phyloP scores from a whole-genome alignment of 805 yeast genomes.

The Hanseniaspora taiwanica region DNA sequence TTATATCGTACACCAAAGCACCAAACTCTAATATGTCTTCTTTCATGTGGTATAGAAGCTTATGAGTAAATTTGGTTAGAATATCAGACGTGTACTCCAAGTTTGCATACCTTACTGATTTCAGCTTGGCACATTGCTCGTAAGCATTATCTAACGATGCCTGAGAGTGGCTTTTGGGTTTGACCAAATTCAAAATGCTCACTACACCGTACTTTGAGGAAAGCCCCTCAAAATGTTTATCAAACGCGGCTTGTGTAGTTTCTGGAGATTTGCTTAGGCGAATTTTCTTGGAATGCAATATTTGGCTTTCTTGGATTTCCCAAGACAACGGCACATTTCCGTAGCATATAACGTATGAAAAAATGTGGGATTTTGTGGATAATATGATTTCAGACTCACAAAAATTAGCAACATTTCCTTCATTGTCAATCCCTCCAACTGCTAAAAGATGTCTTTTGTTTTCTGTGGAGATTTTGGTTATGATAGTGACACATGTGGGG shows the following conservation, averaged over 20 bases:
- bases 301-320: slow-evolving; percentile 64
- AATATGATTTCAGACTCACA: slow-evolving; percentile 80
- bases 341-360: slow-evolving; percentile 70
- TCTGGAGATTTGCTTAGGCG: slow-evolving; percentile 65
- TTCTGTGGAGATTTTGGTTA: slow-evolving; percentile 83
- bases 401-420: slow-evolving; percentile 83
- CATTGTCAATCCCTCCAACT: slow-evolving; percentile 80
- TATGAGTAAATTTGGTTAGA: slow-evolving; percentile 25
- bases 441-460: slow-evolving; percentile 80
- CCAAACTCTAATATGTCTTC: slow-evolving; percentile 70
- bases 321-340: slow-evolving; percentile 92
- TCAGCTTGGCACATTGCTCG: slow-evolving; percentile 33
- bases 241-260: slow-evolving; percentile 73
- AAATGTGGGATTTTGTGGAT: slow-evolving; percentile 35
- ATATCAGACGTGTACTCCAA: slow-evolving; percentile 26
- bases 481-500: slow-evolving; percentile 44
- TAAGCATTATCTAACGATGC: slow-evolving; percentile 52
- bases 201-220: slow-evolving; percentile 72
- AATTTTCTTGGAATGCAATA: slow-evolving; percentile 69
- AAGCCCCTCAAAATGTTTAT: slow-evolving; percentile 62
- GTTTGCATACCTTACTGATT: slow-evolving; percentile 24
- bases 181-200: slow-evolving; percentile 64
- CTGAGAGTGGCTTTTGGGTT: slow-evolving; percentile 54
- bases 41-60: slow-evolving; percentile 39
- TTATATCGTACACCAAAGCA: slow-evolving; percentile 62